These are phyloP conservation scores for Naganishia sp. DNA, from an alignment of 1,284 basidiomycete species.

Conservation along the genomic window DNA sequence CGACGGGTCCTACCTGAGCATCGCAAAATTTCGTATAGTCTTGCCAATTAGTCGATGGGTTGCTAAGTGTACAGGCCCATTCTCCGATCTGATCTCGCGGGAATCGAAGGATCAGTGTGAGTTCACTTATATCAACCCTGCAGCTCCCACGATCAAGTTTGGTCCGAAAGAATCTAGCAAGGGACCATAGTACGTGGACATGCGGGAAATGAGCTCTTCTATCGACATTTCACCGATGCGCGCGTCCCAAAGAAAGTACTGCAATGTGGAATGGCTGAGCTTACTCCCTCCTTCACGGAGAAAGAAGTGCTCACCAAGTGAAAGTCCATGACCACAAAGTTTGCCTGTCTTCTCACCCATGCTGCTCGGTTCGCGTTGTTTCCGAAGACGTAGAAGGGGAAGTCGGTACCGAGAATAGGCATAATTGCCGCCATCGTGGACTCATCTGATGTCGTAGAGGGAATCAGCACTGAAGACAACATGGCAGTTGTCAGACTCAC, in stretches of 20 bases:
- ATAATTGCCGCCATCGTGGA: not conserved
- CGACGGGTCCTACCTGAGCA: constrained; percentile 19
- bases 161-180: constrained; percentile 11
- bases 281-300: not conserved
- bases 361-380: constrained; percentile 9
- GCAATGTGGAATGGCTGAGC: not conserved
- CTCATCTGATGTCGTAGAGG: not conserved
- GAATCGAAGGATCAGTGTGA: not conserved
- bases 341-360: constrained; percentile 8
- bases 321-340: constrained; percentile 27
- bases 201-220: not conserved
- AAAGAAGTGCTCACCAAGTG: constrained; percentile 1
- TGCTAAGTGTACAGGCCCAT: constrained; percentile 28
- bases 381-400: constrained; percentile 24
- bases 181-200: not conserved
- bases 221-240: constrained; percentile 9
- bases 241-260: constrained; percentile 12
- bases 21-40: constrained; percentile 25
- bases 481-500: constrained; percentile 1
- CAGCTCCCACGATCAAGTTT: constrained; percentile 12
- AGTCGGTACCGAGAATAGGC: constrained; percentile 21
- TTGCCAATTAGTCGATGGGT: not conserved
- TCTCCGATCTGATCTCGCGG: constrained; percentile 18
- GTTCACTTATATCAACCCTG: not conserved
- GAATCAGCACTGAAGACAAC: not conserved